phyloP scores from a whole-genome alignment of 805 yeast genomes.

The Nakazawaea pomicola region DNA sequence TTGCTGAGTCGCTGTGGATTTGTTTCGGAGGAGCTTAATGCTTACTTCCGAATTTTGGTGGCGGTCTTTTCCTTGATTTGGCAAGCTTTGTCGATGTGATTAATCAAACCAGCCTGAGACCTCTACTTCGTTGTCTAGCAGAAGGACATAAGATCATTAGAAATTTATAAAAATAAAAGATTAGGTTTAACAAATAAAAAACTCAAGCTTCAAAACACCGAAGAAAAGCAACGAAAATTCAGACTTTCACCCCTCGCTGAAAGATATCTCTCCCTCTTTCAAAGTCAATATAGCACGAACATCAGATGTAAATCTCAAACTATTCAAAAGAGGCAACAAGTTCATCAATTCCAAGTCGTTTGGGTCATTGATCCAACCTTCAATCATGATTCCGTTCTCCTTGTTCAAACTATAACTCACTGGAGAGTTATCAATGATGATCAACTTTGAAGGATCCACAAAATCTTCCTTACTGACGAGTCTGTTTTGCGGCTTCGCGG shows the following conservation, averaged over 20 bases:
- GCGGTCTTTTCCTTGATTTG: too few relatives aligned
- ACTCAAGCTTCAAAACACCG: too few relatives aligned
- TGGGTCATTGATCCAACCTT: slow-evolving; percentile 98
- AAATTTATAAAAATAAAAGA: too few relatives aligned
- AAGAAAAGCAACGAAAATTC: neutral
- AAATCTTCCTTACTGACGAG: slow-evolving; percentile 7
- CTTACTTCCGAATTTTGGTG: too few relatives aligned
- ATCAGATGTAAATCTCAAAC: slow-evolving; percentile 76
- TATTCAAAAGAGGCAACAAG: slow-evolving; percentile 71
- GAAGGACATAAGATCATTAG: too few relatives aligned
- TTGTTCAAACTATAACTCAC: slow-evolving; percentile 79
- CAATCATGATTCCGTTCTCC: slow-evolving; percentile 86
- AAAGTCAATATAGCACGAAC: slow-evolving; percentile 75
- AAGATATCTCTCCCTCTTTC: slow-evolving; percentile 45
- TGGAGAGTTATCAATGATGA: slow-evolving; percentile 91
- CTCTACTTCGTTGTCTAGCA: too few relatives aligned
- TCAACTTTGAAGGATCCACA: slow-evolving; percentile 59
- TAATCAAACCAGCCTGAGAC: too few relatives aligned
- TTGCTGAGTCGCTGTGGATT: too few relatives aligned
- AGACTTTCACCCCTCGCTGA: neutral
- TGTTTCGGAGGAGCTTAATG: too few relatives aligned
- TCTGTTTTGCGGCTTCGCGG: too few relatives aligned
- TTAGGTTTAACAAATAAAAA: too few relatives aligned
- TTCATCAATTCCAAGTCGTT: slow-evolving; percentile 79
- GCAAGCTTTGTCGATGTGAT: too few relatives aligned